Base-by-base conservation (phyloP, 2,329 filamentous ascomycete genomes). In the Chrysoporthe austroafricana region DNA sequence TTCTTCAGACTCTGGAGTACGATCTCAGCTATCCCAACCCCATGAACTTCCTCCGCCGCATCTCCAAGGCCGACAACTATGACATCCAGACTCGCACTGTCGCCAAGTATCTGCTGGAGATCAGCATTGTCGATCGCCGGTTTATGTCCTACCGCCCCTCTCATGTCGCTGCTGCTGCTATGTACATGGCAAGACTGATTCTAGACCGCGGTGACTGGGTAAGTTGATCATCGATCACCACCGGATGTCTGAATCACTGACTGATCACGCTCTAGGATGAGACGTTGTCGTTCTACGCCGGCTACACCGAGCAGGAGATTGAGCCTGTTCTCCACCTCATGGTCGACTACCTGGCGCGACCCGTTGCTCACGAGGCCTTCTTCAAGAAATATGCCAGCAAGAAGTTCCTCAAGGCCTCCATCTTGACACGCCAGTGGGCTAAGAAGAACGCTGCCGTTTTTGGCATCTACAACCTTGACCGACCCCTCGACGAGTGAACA, bases 301-400 rank as follows among this genome's bases (percentile, higher is more conserved):
- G 96, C 66, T 99, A 98, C 80, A 91, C 87, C 2, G 95, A 98
- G 79, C 89, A 95, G 59, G 93, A 99, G 80, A 94, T 99, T 73
- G 88, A 95, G 78, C 95, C 95, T 13, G 92, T 98, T 52, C 93
- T 97, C 76, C 87, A 91, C 74, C 86, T 98, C 70, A 97, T 99
- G 94, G 89, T 99, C 70, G 94, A 99, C 79, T 99, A 99, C 78
- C 90, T 99, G 50, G 91, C 92, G 68, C 90, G 92, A 14, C 96
- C 95, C 36, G 92, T 97, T 64, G 88, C 90, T 56, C 96, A 99
- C 76, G 95, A 98, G 78, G 96, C 96, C 48, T 97, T 99, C 85
- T 98, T 97, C 86, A 97, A 97, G 88, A 99, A 99, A 82, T 99
- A 99, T 79, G 96, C 96, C 66, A 97, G 93, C 88, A 99, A 98